phyloP scores from a whole-genome alignment of 2,329 filamentous ascomycete genomes.

The Fusarium sulawesiense region DNA sequence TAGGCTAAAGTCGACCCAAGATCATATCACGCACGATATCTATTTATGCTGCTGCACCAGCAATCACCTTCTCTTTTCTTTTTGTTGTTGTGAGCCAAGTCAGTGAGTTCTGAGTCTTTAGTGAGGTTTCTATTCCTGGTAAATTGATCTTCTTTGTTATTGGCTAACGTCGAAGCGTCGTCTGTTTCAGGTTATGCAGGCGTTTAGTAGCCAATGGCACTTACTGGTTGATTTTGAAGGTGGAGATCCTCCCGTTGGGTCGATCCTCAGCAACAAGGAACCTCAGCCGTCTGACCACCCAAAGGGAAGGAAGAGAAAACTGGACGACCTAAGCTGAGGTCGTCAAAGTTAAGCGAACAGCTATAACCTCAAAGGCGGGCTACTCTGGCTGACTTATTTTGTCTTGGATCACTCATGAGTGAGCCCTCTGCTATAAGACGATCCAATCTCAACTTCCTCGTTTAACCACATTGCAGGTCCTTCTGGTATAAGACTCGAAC shows the following conservation, averaged over 20 bases:
- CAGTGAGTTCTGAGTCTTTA: slow-evolving; percentile 4
- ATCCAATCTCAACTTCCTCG: not conserved
- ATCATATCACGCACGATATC: not conserved
- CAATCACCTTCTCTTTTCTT: not conserved
- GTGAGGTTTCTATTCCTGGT: slow-evolving; percentile 45
- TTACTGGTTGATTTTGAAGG: slow-evolving; percentile 9
- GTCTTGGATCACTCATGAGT: not conserved
- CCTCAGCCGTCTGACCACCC: slow-evolving; percentile 26
- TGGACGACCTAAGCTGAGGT: not conserved
- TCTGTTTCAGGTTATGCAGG: slow-evolving; percentile 53
- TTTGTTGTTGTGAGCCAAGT: not conserved
- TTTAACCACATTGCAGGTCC: not conserved
- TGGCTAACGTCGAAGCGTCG: slow-evolving; percentile 44
- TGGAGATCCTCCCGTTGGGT: slow-evolving; percentile 21
- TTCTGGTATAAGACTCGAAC: not conserved
- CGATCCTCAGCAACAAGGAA: slow-evolving; percentile 18
- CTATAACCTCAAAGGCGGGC: too few relatives aligned
- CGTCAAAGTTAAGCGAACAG: not conserved
- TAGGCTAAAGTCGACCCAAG: not conserved
- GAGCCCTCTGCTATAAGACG: not conserved
- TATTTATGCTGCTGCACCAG: not conserved
- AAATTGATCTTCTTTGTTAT: slow-evolving; percentile 33
- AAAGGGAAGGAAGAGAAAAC: not conserved
- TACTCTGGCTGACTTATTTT: not conserved
- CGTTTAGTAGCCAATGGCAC: slow-evolving; percentile 47